Percentiles rank a stretch among this genome's conserved stretches.
Conservation (phyloP, 352 stramenopile species). For the Globisporangium sylvaticum region DNA sequence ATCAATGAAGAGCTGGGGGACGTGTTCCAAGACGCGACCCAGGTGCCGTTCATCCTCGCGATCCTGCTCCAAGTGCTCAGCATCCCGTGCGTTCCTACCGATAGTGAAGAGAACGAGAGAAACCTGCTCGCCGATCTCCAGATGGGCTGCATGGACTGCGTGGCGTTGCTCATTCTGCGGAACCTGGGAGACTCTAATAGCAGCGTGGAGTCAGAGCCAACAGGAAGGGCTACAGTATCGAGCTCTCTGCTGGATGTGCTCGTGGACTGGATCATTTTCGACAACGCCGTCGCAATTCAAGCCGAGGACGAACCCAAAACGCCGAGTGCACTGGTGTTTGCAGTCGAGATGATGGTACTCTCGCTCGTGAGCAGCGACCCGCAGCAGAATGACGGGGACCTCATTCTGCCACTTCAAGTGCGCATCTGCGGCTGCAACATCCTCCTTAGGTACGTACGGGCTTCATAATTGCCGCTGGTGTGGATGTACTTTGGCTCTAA, state of each 20-base stretch:
- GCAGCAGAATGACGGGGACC: constrained; percentile 17
- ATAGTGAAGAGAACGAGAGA: constrained; percentile 11
- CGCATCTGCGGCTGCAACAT: constrained; percentile 67
- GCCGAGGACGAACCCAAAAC: not conserved
- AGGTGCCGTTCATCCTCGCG: constrained; percentile 22
- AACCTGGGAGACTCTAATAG: constrained; percentile 6
- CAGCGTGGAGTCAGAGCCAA: not conserved
- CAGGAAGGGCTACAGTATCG: not conserved
- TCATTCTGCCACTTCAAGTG: constrained; percentile 33
- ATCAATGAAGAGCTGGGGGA: constrained; percentile 35
- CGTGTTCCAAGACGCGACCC: constrained; percentile 17
- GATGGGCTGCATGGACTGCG: constrained; percentile 65
- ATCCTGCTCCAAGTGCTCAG: constrained; percentile 50
- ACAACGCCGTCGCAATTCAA: not conserved
- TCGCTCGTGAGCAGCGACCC: constrained; percentile 15
- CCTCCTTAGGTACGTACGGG: constrained; percentile 40
- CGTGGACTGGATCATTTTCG: constrained; percentile 30
- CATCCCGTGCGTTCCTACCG: constrained; percentile 23
- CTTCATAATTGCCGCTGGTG: not conserved
- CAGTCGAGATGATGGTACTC: constrained; percentile 13
- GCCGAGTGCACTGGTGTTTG: constrained; percentile 3
- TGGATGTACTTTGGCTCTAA: not conserved
- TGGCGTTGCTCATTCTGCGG: constrained; percentile 41
- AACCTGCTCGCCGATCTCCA: constrained; percentile 57
- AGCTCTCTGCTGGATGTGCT: constrained; percentile 29